Conservation (phyloP, 352 stramenopile species). For the Globisporangium cystogenes region DNA sequence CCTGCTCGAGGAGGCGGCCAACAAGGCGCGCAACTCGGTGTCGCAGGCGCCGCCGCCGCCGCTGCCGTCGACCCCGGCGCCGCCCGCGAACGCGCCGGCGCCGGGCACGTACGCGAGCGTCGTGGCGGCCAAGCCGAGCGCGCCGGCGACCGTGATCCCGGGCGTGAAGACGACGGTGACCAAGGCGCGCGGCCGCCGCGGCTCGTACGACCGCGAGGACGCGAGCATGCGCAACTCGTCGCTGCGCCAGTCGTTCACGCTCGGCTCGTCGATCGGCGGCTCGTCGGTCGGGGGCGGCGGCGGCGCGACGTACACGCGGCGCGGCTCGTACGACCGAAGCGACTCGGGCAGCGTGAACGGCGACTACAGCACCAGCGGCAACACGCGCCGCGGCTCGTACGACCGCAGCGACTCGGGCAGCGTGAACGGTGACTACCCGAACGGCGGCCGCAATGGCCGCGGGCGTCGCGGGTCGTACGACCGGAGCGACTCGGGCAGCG, state of each 20-base stretch:
- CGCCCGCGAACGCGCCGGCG: conserved; percentile 16
- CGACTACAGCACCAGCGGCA: conserved; percentile 6
- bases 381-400: conserved; percentile 20
- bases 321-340: conserved; percentile 45
- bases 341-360: conserved; percentile 32
- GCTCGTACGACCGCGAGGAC: conserved; percentile 46
- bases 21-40: conserved; percentile 52
- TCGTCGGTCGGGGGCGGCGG: conserved; percentile 12
- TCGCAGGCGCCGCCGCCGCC: conserved; percentile 2
- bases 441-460: conserved; percentile 17
- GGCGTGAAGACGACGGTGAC: conserved; percentile 2
- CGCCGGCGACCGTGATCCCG: neutral
- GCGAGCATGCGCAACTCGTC: conserved; percentile 15
- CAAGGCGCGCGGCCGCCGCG: conserved; percentile 34
- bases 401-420: conserved; percentile 13
- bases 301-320: conserved; percentile 32
- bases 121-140: conserved; percentile 17
- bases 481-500: conserved; percentile 12
- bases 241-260: conserved; percentile 17
- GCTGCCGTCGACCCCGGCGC: conserved; percentile 9
- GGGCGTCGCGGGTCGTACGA: conserved; percentile 26
- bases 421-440: conserved; percentile 23
- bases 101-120: conserved; percentile 22
- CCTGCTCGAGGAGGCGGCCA: conserved; percentile 58
- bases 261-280: conserved; percentile 12